Evolutionary conservation across 768 basidiomycete species (phyloP).

Genomic region (Kwoniella pini): DNA sequence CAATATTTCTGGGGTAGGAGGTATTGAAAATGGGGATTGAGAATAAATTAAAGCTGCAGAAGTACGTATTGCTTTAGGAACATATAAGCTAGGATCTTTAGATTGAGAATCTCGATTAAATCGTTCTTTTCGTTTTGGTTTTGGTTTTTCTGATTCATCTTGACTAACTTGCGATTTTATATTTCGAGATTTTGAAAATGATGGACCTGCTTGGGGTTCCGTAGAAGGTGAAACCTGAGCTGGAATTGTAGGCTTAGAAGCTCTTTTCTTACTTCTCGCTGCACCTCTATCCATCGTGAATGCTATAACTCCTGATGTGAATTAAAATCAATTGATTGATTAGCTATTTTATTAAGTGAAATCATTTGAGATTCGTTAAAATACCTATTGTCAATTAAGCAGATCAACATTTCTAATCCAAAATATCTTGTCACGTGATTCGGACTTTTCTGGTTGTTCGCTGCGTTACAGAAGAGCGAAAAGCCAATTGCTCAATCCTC

Average conservation of each 20-base stretch:
- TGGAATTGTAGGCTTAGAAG: not conserved
- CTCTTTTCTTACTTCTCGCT: slow-evolving; percentile 39
- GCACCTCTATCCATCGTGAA: slow-evolving; percentile 45
- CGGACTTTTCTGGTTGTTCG: too few relatives aligned
- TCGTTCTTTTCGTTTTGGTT: not conserved
- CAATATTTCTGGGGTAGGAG: slow-evolving; percentile 31
- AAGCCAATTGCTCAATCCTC: not conserved
- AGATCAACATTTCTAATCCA: too few relatives aligned
- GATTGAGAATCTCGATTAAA: slow-evolving; percentile 10
- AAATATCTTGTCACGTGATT: too few relatives aligned
- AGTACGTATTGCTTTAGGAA: slow-evolving; percentile 44
- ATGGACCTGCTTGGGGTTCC: not conserved
- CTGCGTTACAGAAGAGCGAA: too few relatives aligned
- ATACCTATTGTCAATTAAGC: too few relatives aligned
- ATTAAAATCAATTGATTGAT: not conserved
- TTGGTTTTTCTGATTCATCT: not conserved
- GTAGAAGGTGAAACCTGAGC: not conserved
- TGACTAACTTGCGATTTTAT: not conserved
- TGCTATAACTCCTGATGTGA: not conserved
- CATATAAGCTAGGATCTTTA: slow-evolving; percentile 35
- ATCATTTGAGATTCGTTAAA: too few relatives aligned
- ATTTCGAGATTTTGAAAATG: not conserved
- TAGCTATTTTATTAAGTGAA: too few relatives aligned
- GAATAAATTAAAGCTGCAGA: slow-evolving; percentile 38
- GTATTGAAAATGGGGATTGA: slow-evolving; percentile 31